Evolutionary conservation across 2,329 filamentous ascomycete genomes (phyloP).

Genomic region (Colletotrichum sojae): DNA sequence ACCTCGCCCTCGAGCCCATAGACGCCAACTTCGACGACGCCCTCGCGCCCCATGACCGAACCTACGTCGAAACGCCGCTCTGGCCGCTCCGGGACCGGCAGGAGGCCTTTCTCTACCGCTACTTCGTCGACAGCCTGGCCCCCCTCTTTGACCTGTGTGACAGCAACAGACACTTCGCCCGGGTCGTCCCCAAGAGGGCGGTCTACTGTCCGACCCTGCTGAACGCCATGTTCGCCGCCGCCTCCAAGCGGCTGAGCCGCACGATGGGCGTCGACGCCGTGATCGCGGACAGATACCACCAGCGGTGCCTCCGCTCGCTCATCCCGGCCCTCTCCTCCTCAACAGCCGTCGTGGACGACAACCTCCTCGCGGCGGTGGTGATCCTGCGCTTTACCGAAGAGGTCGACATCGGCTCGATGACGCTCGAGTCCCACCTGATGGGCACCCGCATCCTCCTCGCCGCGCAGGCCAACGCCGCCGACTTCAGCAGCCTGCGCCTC

Average conservation of each 20-base stretch:
- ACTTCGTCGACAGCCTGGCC: constrained; percentile 46
- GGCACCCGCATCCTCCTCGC: constrained; percentile 48
- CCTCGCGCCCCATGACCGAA: constrained; percentile 9
- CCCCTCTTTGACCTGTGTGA: constrained; percentile 49
- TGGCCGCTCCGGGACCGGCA: constrained; percentile 43
- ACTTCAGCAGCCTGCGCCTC: constrained; percentile 47
- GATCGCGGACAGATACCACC: constrained; percentile 47
- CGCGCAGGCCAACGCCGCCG: constrained; percentile 46
- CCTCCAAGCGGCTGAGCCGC: constrained; percentile 46
- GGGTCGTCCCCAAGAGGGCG: constrained; percentile 47
- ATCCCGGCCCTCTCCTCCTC: constrained; percentile 48
- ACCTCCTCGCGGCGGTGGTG: constrained; percentile 48
- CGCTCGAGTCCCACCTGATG: constrained; percentile 47
- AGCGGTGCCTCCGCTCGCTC: constrained; percentile 45
- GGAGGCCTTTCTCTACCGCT: constrained; percentile 48
- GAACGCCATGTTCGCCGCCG: constrained; percentile 48
- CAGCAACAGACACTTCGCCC: constrained; percentile 47
- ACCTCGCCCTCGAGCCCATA: constrained; percentile 21
- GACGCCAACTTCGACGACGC: constrained; percentile 23
- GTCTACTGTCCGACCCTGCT: constrained; percentile 46
- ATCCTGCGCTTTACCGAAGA: constrained; percentile 50
- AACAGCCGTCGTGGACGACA: constrained; percentile 47
- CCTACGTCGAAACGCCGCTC: constrained; percentile 33
- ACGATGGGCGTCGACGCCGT: constrained; percentile 44
- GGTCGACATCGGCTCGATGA: constrained; percentile 37